Evolutionary conservation across 805 yeast species (phyloP).

Genomic region (Ogataea zsoltii): DNA sequence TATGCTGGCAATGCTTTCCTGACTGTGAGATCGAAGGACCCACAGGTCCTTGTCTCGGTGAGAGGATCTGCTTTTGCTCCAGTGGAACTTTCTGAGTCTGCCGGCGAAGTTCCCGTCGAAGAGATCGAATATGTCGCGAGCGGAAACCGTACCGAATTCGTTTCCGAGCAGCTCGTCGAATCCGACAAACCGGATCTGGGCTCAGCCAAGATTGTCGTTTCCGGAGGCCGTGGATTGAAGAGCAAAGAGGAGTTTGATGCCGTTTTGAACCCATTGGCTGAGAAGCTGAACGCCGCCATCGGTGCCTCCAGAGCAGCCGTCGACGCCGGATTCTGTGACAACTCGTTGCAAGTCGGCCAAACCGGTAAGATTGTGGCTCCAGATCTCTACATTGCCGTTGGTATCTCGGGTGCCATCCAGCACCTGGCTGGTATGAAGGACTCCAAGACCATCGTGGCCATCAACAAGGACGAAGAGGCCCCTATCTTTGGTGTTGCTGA

Average conservation of each 20-base stretch:
- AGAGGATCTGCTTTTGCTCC: slow-evolving; percentile 80
- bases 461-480: slow-evolving; percentile 92
- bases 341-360: slow-evolving; percentile 96
- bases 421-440: slow-evolving; percentile 99
- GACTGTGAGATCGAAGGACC: slow-evolving; percentile 73
- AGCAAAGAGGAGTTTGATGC: slow-evolving; percentile 83
- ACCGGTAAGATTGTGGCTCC: slow-evolving; percentile 99
- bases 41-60: slow-evolving; percentile 67
- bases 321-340: slow-evolving; percentile 93
- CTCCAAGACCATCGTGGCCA: slow-evolving; percentile 88
- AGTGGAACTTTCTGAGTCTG: slow-evolving; percentile 32
- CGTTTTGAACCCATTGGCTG: slow-evolving; percentile 80
- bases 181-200: slow-evolving; percentile 90
- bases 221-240: slow-evolving; percentile 95
- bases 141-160: slow-evolving; percentile 55
- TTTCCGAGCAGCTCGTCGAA: slow-evolving; percentile 69
- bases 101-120: slow-evolving; percentile 43
- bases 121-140: slow-evolving; percentile 44
- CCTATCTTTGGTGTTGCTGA: slow-evolving; percentile 93
- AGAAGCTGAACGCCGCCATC: slow-evolving; percentile 81
- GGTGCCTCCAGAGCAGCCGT: slow-evolving; percentile 99
- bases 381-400: slow-evolving; percentile 88
- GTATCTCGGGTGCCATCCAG: slow-evolving; percentile 96
- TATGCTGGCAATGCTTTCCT: slow-evolving; percentile 94
- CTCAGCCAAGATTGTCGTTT: slow-evolving; percentile 75